A percentile compares a stretch with the other conserved stretches of the same genome.
phyloP scores from a whole-genome alignment of 2,329 filamentous ascomycete species.

The Macrophomina tecta region DNA sequence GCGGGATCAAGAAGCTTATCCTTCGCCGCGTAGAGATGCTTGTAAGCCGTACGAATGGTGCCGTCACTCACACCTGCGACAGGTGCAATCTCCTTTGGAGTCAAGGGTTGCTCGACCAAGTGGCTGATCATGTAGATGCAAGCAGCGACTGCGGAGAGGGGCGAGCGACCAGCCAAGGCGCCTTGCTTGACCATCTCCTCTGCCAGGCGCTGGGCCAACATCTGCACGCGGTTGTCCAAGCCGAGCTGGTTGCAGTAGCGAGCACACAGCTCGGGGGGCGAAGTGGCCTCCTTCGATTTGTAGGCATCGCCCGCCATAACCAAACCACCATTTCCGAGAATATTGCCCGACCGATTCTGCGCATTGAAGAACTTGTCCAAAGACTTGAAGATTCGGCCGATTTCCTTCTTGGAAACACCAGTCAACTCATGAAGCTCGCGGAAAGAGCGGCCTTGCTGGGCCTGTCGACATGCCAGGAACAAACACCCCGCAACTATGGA shows the following conservation, averaged over 20 bases:
- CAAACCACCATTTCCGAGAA: constrained; percentile 43
- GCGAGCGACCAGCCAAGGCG: constrained; percentile 88
- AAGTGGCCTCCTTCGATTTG: constrained; percentile 76
- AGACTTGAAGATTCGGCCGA: constrained; percentile 92
- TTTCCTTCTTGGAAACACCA: constrained; percentile 95
- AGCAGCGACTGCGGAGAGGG: constrained; percentile 89
- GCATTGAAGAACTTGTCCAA: constrained; percentile 87
- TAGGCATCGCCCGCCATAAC: constrained; percentile 64
- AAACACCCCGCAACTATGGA: constrained; percentile 95
- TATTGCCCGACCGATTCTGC: constrained; percentile 47
- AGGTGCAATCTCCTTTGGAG: constrained; percentile 83
- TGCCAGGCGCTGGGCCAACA: constrained; percentile 79
- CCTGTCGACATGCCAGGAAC: constrained; percentile 95
- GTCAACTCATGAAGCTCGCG: constrained; percentile 93
- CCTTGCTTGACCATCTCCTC: constrained; percentile 77
- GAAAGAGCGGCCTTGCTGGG: constrained; percentile 86
- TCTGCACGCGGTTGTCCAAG: constrained; percentile 76
- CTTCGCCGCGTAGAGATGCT: constrained; percentile 77
- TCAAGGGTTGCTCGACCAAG: constrained; percentile 78
- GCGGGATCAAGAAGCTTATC: constrained; percentile 71
- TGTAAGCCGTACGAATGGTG: constrained; percentile 95
- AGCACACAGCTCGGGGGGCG: constrained; percentile 81
- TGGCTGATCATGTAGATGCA: constrained; percentile 97
- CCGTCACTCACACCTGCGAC: constrained; percentile 93
- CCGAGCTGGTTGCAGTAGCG: constrained; percentile 88